Evolutionary conservation across 345 rosid genomes (phyloP).

Genomic region (Barbarea vulgaris): DNA sequence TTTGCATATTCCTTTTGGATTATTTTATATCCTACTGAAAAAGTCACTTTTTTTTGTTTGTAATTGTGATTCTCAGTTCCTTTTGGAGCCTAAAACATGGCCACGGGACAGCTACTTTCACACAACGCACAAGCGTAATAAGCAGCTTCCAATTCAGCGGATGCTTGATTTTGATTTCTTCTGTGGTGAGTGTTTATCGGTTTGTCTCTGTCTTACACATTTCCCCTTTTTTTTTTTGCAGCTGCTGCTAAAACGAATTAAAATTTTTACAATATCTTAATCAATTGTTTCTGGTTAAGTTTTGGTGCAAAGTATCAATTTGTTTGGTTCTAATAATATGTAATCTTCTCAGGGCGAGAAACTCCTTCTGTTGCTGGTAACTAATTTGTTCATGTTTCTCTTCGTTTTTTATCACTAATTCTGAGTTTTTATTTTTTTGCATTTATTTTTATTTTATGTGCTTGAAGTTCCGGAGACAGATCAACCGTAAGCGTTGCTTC

Average conservation of each 20-base stretch:
- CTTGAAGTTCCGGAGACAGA: too few relatives aligned
- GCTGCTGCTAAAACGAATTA: too few relatives aligned
- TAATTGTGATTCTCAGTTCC: conserved; percentile 45
- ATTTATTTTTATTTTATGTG: too few relatives aligned
- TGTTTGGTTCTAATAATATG: too few relatives aligned
- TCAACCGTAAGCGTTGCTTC: too few relatives aligned
- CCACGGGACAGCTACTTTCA: conserved; percentile 93
- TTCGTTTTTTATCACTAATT: too few relatives aligned
- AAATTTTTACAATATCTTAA: not conserved
- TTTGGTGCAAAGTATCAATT: not conserved
- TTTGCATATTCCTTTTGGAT: not conserved
- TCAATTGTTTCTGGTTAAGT: too few relatives aligned
- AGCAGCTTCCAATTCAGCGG: conserved; percentile 96
- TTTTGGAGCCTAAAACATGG: conserved; percentile 52
- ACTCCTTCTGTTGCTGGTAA: conserved; percentile 98
- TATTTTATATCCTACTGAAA: not conserved
- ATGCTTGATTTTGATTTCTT: conserved; percentile 99
- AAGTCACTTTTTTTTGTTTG: not conserved
- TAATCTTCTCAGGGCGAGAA: conserved; percentile 66
- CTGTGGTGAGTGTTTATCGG: conserved; percentile 57
- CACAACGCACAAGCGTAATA: conserved; percentile 82
- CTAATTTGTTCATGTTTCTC: too few relatives aligned
- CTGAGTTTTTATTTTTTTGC: too few relatives aligned
- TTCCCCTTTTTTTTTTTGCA: too few relatives aligned
- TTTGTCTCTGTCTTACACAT: too few relatives aligned